Evolutionary conservation across 768 basidiomycete species (phyloP), one percentile per base, ranked within the genome.

Genomic region (Termitomyces heimii): DNA sequence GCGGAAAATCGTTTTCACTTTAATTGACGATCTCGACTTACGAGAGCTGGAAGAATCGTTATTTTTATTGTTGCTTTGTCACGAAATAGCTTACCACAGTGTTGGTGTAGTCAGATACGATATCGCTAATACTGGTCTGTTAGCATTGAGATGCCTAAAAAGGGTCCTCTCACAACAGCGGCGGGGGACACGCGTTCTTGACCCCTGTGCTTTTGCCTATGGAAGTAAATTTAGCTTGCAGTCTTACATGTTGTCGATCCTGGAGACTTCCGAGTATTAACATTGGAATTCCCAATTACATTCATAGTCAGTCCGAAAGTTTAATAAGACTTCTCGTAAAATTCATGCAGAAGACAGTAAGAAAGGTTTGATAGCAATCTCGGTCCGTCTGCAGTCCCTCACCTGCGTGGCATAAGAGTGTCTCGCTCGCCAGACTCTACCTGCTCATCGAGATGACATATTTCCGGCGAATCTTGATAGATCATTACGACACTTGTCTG

Each of bases 1-100:
- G 64, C 70, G 75, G 20, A 71, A n/a, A 79, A 69, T 75, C 58
- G 61, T 71, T 83, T 86, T 68, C 83, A 82, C 29, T 45, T 82
- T 92, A 61, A 81, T 91, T 46, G 89, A 92, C 68, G 82, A 89
- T 65, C 92, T 92, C 70, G 75, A 78, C 39, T 84, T 89, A 70
- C 5, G 78, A 82, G 53, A 89, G 90, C 3, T 87, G 86, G 7
- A 88, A 89, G n/a, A n/a, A n/a, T n/a, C n/a, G n/a, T 70, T 91
- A 89, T 24, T 78, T 73, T 20, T 89, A 93, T 70, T 84, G 89
- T 57, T 92, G 90, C 77, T 87, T 93, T 81, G 85, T 89, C n/a
- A 85, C 88, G 66, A 93, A 68, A 84, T 88, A 9, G 78, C 93
- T n/a, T 87, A 88, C 43, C 85, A 88, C 69, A 90, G 88, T 67